These are phyloP conservation scores for Pulveroboletus frians DNA, from an alignment of 768 basidiomycete species.

Conservation along the genomic window DNA sequence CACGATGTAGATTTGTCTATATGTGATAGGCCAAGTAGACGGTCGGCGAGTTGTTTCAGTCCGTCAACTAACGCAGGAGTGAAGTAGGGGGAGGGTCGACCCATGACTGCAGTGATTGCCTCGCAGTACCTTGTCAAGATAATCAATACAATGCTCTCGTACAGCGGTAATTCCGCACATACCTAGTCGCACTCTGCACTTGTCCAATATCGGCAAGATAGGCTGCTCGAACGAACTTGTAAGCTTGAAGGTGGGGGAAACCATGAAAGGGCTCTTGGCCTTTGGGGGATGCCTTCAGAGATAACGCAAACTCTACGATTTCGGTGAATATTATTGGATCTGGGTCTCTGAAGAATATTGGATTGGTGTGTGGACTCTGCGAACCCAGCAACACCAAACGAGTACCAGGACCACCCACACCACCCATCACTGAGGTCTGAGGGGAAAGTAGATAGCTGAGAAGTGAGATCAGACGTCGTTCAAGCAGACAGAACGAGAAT, in stretches of 20 bases:
- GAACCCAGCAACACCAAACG: slow-evolving; percentile 74
- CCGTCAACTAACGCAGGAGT: slow-evolving; percentile 65
- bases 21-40: slow-evolving; percentile 66
- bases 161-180: background rate
- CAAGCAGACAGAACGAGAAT: background rate
- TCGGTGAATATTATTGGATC: slow-evolving; percentile 85
- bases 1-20: slow-evolving; percentile 78
- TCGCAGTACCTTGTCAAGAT: slow-evolving; percentile 84
- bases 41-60: slow-evolving; percentile 72
- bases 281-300: slow-evolving; percentile 64
- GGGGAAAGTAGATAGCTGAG: slow-evolving; percentile 81
- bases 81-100: slow-evolving; percentile 60
- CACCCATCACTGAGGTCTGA: slow-evolving; percentile 69
- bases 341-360: slow-evolving; percentile 55
- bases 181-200: slow-evolving; percentile 72
- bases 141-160: slow-evolving; percentile 2
- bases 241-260: slow-evolving; percentile 81
- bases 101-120: slow-evolving; percentile 68
- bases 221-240: slow-evolving; percentile 74
- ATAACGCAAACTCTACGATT: slow-evolving; percentile 86
- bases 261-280: slow-evolving; percentile 85
- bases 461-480: slow-evolving; percentile 4
- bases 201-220: slow-evolving; percentile 80
- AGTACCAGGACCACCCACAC: slow-evolving; percentile 58
- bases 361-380: slow-evolving; percentile 46